These are phyloP conservation scores for Hsuehochloa calcarea DNA, from an alignment of 176 grass and related monocot species.

Conservation along the genomic window DNA sequence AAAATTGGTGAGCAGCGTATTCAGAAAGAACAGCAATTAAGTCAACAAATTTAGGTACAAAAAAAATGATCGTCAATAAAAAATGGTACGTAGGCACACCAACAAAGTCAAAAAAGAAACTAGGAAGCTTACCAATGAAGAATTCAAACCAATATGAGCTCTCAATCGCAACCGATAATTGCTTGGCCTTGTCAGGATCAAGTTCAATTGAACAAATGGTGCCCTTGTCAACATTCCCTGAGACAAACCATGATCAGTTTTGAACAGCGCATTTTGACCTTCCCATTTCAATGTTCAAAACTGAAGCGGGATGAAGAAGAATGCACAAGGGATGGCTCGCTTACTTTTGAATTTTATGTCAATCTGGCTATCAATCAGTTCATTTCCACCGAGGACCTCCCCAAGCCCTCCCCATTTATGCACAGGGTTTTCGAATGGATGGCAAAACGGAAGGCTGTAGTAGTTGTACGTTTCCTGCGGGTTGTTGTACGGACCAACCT, in stretches of 20 bases:
- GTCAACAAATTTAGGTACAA: neutral
- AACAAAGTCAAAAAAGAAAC: constrained; percentile 11
- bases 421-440: constrained; percentile 61
- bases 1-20: neutral
- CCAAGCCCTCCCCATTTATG: constrained; percentile 94
- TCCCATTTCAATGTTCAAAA: neutral
- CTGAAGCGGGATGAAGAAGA: constrained; percentile 9
- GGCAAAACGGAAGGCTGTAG: constrained; percentile 92
- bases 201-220: constrained; percentile 78
- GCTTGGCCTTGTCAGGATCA: constrained; percentile 60
- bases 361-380: constrained; percentile 86
- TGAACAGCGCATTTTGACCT: neutral
- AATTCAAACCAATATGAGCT: constrained; percentile 95
- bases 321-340: constrained; percentile 26
- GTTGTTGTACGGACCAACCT: constrained; percentile 94
- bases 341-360: constrained; percentile 77
- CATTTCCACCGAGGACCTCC: constrained; percentile 88
- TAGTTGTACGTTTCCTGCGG: constrained; percentile 97
- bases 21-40: constrained; percentile 8
- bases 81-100: neutral
- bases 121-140: constrained; percentile 71
- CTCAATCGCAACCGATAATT: constrained; percentile 78
- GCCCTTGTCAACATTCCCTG: constrained; percentile 80
- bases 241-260: constrained; percentile 35
- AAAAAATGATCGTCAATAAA: constrained; percentile 11